These are phyloP conservation scores for Geranium rotundifolium DNA, from an alignment of 345 rosid genomes.

Conservation along the genomic window DNA sequence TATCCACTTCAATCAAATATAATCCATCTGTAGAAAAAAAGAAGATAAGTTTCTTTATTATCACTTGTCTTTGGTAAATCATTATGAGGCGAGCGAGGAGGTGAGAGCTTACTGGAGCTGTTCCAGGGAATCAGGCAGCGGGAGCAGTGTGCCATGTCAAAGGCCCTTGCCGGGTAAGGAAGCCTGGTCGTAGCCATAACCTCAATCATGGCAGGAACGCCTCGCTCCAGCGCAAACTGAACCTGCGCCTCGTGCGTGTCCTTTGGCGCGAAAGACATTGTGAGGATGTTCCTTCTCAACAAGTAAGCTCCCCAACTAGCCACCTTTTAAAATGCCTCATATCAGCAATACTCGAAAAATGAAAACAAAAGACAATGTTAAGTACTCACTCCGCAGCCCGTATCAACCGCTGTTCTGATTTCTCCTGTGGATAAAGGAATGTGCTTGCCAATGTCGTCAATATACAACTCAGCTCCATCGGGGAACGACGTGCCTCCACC, in stretches of 20 bases:
- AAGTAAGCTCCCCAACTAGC: constrained; percentile 97
- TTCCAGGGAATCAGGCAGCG: constrained; percentile 95
- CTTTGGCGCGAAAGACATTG: constrained; percentile 92
- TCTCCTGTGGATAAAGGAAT: constrained; percentile 67
- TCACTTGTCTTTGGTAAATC: neutral
- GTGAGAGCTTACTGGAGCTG: constrained; percentile 33
- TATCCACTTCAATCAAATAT: constrained; percentile 70
- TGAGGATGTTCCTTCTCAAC: constrained; percentile 58
- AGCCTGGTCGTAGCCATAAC: constrained; percentile 75
- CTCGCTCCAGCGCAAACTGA: constrained; percentile 85
- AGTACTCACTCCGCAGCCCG: constrained; percentile 89
- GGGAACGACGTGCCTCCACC: constrained; percentile 98
- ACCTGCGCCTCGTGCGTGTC: constrained; percentile 98
- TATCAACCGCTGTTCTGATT: constrained; percentile 83
- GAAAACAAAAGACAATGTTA: neutral
- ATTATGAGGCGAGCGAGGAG: constrained; percentile 6
- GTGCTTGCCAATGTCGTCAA: constrained; percentile 64
- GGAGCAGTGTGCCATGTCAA: constrained; percentile 95
- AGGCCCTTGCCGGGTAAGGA: constrained; percentile 97
- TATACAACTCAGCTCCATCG: constrained; percentile 90
- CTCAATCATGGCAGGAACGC: constrained; percentile 93
- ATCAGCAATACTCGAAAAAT: constrained; percentile 5
- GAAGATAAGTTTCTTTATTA: neutral
- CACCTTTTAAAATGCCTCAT: constrained; percentile 34
- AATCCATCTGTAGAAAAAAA: constrained; percentile 46